These are phyloP conservation scores for Forsythia viridissima DNA, from an alignment of 257 asterid species.

Conservation along the genomic window DNA sequence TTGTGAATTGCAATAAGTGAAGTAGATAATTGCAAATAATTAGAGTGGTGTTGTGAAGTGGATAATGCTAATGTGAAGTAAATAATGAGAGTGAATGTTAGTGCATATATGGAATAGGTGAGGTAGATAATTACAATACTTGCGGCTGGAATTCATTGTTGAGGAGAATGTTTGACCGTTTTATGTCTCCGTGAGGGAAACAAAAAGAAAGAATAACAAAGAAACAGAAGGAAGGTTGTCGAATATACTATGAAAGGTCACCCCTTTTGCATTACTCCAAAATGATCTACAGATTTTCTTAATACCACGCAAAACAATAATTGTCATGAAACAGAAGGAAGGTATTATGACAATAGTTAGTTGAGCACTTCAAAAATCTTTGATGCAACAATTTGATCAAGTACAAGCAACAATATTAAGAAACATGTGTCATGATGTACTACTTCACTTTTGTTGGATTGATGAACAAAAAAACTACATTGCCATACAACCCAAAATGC, in stretches of 20 bases:
- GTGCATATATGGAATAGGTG: too few species aligned
- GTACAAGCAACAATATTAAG: neutral
- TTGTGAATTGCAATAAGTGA: too few species aligned
- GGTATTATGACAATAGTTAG: constrained; percentile 1
- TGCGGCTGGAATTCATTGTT: too few species aligned
- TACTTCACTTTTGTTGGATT: neutral
- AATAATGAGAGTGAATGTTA: too few species aligned
- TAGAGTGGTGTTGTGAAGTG: too few species aligned
- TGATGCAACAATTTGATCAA: neutral
- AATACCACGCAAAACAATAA: constrained; percentile 26
- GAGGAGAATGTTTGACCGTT: too few species aligned
- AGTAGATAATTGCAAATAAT: too few species aligned
- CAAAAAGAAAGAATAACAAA: too few species aligned
- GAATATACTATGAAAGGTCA: constrained; percentile 77
- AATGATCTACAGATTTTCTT: constrained; percentile 87
- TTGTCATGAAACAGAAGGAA: constrained; percentile 12
- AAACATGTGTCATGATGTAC: neutral
- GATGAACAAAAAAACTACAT: neutral
- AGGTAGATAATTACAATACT: too few species aligned
- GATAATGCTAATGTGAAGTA: too few species aligned
- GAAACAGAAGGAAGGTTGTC: too few species aligned
- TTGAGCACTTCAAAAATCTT: neutral
- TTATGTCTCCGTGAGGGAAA: too few species aligned
- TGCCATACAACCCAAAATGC: neutral
- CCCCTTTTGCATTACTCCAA: constrained; percentile 96